These are phyloP conservation scores for Pleurotus ostreatus DNA, from an alignment of 768 basidiomycete species.

Conservation along the genomic window DNA sequence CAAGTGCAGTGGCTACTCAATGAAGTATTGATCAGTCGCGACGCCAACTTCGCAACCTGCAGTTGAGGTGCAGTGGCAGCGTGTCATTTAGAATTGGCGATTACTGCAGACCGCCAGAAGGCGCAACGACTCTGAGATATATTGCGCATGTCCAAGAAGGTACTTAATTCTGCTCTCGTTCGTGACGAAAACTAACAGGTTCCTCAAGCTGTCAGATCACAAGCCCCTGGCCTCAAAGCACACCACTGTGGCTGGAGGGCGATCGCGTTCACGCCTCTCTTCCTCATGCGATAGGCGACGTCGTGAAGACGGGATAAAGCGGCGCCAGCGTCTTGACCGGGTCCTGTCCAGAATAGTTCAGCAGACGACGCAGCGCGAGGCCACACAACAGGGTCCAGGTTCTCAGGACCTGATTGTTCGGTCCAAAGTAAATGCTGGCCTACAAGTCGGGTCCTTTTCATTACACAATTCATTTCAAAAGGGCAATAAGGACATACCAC, in stretches of 20 bases:
- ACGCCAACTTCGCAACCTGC: too few species aligned
- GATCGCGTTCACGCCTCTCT: slow-evolving; percentile 56
- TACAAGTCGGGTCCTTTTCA: slow-evolving; percentile 14
- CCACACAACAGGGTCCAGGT: slow-evolving; percentile 68
- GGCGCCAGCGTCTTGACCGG: slow-evolving; percentile 31
- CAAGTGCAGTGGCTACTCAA: too few species aligned
- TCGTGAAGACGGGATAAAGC: slow-evolving; percentile 70
- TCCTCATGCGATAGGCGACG: slow-evolving; percentile 53
- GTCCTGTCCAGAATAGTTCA: slow-evolving; percentile 76
- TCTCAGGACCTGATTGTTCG: slow-evolving; percentile 67
- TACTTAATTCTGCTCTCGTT: too few species aligned
- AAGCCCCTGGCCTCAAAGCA: slow-evolving; percentile 55
- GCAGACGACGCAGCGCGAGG: slow-evolving; percentile 69
- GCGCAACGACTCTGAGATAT: too few species aligned
- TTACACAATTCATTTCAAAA: background rate
- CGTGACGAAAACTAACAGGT: too few species aligned
- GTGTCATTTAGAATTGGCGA: too few species aligned
- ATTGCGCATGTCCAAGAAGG: too few species aligned
- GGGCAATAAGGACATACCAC: slow-evolving; percentile 40
- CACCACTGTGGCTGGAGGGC: slow-evolving; percentile 72
- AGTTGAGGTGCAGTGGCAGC: too few species aligned
- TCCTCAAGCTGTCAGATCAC: slow-evolving; percentile 41
- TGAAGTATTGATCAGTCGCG: too few species aligned
- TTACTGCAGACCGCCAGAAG: too few species aligned
- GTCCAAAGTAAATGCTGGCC: slow-evolving; percentile 71